Evolutionary conservation across 108 stramenopile genomes (phyloP), one percentile per base, ranked within the genome.

Genomic region (Nannochloropsis gaditana): DNA sequence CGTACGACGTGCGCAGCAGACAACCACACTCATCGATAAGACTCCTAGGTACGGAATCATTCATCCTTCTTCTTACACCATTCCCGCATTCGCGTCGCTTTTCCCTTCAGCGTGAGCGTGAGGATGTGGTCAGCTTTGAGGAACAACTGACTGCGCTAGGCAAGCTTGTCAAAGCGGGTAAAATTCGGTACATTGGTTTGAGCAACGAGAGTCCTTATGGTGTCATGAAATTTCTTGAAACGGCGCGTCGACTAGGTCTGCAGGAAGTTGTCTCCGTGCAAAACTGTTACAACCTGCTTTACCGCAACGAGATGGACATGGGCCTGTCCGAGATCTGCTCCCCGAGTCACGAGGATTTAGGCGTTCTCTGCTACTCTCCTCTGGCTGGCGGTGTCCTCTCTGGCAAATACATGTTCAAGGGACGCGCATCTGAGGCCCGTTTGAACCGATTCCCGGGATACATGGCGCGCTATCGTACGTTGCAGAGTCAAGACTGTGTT

Each of bases 151-250:
- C 82, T 5, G 93, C 94, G 0, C 80, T 97, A 41, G 92, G 95
- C 83, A 92, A 95, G 21, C 87, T 96, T 3, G 86, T 96, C 21
- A 86, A 83, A 80, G 85, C 73, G 9, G 88, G 88, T 6, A 89
- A 89, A 85, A 85, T 89, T 81, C 83, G 86, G 42, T 80, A 89
- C 79, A 83, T 89, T 41, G 89, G 85, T 10, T 45, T 86, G 81
- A 45, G 93, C 41, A 97, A 97, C 82, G 96, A 98, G 87, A 96
- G 94, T 19, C 94, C 98, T 11, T 97, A 89, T 85, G 96, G 98
- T 9, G 94, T 98, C 1, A 94, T 93, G 44, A 83, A 90, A 10
- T 92, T 94, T 92, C 91, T 89, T 2, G 90, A 94, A 82, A 82
- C 94, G 50, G 94, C 96, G 8, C 90, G 91, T 43, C 86, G 85